Conservation (phyloP, 257 asterid species). For the Nicotiana knightiana region DNA sequence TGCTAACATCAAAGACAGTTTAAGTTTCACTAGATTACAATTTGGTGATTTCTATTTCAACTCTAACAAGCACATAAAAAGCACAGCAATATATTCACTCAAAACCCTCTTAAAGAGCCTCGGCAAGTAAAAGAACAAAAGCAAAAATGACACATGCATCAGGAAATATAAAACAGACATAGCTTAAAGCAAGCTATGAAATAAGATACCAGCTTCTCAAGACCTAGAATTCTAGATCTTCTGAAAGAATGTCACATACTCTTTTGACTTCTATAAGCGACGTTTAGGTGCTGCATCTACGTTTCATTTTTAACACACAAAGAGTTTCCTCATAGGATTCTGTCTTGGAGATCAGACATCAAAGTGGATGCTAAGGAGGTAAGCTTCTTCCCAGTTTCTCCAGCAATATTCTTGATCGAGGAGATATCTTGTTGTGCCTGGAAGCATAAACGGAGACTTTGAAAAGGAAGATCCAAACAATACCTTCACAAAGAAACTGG, state of each 20-base stretch:
- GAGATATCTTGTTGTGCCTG: constrained; percentile 98
- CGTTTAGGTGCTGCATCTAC: background rate
- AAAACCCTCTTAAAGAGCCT: background rate
- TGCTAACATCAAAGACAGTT: background rate
- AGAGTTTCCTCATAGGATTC: constrained; percentile 54
- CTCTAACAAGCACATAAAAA: constrained; percentile 1
- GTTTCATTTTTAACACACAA: constrained; percentile 14
- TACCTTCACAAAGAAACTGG: background rate
- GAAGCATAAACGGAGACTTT: background rate
- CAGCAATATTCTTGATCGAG: constrained; percentile 84
- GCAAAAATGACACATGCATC: background rate
- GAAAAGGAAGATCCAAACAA: background rate
- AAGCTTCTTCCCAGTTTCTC: constrained; percentile 93
- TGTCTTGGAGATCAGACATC: constrained; percentile 84
- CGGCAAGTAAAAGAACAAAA: background rate
- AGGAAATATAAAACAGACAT: background rate
- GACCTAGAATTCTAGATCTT: background rate
- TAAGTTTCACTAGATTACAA: background rate
- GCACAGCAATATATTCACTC: background rate
- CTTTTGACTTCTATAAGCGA: background rate
- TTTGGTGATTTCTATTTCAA: background rate
- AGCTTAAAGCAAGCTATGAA: background rate
- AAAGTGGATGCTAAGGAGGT: constrained; percentile 66
- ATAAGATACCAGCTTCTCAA: background rate
- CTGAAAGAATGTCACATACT: background rate